These are phyloP conservation scores for Themeda triandra DNA, from an alignment of 176 grass and related monocot species.

Conservation along the genomic window DNA sequence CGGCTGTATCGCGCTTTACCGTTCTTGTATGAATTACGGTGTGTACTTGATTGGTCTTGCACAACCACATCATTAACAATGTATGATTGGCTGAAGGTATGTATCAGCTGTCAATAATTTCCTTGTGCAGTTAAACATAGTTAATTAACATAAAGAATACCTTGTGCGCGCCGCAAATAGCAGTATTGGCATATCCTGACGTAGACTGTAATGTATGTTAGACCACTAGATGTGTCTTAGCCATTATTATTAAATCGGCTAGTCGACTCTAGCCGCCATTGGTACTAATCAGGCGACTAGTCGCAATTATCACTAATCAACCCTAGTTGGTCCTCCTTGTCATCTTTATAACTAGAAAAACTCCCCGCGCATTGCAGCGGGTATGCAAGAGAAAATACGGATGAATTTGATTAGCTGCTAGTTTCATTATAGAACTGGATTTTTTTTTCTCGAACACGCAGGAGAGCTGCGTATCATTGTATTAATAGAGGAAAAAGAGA, in stretches of 20 bases:
- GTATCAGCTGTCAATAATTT: not conserved
- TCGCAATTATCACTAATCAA: not conserved
- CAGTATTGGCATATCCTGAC: not conserved
- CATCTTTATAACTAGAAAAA: not conserved
- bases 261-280: not conserved
- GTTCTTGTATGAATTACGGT: conserved; percentile 95
- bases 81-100: conserved; percentile 99
- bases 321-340: not conserved
- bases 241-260: not conserved
- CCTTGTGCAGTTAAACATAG: not conserved
- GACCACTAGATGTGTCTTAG: not conserved
- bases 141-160: not conserved
- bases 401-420: no score
- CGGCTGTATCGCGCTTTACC: conserved; percentile 87
- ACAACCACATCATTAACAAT: conserved; percentile 96
- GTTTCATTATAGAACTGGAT: no score
- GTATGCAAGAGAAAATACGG: no score
- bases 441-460: no score
- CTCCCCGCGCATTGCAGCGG: no score
- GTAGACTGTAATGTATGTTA: not conserved
- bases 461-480: no score
- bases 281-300: no score
- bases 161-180: no score
- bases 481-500: no score
- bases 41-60: conserved; percentile 98